Conservation (phyloP, 2,329 filamentous ascomycete species). For the Hypoxylon rubiginosum region DNA sequence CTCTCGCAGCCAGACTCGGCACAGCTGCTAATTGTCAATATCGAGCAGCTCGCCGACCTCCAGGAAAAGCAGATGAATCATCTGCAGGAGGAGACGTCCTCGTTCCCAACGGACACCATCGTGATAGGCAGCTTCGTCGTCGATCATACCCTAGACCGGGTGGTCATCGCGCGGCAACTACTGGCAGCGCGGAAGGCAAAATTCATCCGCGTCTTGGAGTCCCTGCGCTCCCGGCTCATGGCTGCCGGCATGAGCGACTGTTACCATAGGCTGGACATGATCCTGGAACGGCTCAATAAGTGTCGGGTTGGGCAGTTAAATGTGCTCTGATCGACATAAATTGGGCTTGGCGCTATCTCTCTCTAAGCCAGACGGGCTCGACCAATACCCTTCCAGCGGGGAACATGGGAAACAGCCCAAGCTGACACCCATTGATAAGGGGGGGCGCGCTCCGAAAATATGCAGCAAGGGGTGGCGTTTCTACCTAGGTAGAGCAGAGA, state of each 20-base stretch:
- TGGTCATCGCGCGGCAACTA: constrained; percentile 5
- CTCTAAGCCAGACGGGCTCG: background rate
- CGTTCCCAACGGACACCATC: constrained; percentile 2
- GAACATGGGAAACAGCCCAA: background rate
- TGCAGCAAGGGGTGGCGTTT: constrained; percentile 1
- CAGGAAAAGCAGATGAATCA: constrained; percentile 5
- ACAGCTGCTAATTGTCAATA: constrained; percentile 8
- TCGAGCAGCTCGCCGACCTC: constrained; percentile 7
- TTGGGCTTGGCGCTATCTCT: background rate
- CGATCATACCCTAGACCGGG: background rate
- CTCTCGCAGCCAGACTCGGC: constrained; percentile 4
- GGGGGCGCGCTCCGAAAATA: background rate
- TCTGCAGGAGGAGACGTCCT: constrained; percentile 1
- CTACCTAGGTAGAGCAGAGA: background rate
- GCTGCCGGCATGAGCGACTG: constrained; percentile 6
- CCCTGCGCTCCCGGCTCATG: constrained; percentile 1
- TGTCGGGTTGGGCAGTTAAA: constrained; percentile 3
- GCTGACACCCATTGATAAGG: background rate
- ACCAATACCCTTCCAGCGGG: background rate
- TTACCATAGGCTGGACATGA: constrained; percentile 8
- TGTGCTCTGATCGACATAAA: background rate
- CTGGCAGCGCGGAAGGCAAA: constrained; percentile 3
- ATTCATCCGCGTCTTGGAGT: constrained; percentile 3
- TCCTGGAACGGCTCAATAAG: constrained; percentile 8
- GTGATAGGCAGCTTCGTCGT: constrained; percentile 2